phyloP scores from a whole-genome alignment of 163 green algal genomes.

The Chloromonas sp. region DNA sequence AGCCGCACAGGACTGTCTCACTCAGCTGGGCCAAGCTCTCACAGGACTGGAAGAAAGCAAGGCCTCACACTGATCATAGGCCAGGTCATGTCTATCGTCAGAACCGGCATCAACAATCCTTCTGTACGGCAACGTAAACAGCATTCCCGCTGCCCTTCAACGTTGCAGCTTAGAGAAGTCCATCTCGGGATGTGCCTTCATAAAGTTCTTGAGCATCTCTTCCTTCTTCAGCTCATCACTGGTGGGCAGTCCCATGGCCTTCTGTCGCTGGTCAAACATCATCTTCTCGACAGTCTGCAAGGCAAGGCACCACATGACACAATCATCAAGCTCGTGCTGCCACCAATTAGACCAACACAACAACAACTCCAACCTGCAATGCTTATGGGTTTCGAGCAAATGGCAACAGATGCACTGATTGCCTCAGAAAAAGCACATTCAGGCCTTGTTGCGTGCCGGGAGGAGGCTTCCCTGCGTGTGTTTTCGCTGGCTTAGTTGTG shows the following conservation, averaged over 20 bases:
- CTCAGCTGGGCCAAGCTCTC: no score
- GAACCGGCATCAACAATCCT: no score
- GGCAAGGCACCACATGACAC: not conserved
- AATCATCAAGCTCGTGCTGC: not conserved
- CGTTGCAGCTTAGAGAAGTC: slow-evolving; percentile 65
- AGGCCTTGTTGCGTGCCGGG: no score
- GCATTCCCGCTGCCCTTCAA: slow-evolving; percentile 47
- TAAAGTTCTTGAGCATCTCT: slow-evolving; percentile 88
- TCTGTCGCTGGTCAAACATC: slow-evolving; percentile 94
- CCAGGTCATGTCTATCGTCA: no score
- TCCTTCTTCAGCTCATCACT: slow-evolving; percentile 82
- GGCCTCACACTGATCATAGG: no score
- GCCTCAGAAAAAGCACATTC: no score
- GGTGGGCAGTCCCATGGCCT: slow-evolving; percentile 80
- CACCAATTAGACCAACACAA: not conserved
- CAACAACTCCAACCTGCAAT: not conserved
- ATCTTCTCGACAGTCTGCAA: slow-evolving; percentile 81
- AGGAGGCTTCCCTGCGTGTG: no score
- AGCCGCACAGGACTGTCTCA: no score
- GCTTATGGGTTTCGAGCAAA: not conserved
- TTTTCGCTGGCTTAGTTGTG: no score
- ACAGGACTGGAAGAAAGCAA: no score
- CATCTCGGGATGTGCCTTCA: slow-evolving; percentile 87
- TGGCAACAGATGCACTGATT: not conserved
- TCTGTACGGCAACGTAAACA: no score